These are phyloP conservation scores for Zychaea mexicana DNA, from an alignment of 371 early-diverging fungal genomes.

Conservation along the genomic window DNA sequence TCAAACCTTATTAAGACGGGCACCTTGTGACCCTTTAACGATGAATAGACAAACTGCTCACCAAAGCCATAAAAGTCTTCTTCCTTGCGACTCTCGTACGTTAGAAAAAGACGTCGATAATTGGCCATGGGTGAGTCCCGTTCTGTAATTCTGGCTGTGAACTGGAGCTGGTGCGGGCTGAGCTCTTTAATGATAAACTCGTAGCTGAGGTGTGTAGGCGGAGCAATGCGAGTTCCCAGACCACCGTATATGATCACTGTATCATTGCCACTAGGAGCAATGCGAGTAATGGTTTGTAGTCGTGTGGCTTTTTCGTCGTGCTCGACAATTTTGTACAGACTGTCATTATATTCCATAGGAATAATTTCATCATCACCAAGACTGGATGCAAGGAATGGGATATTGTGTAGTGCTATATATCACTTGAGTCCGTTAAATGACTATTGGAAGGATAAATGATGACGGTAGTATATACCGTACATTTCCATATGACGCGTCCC, in stretches of 20 bases:
- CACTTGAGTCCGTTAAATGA: background rate
- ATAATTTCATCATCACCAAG: conserved; percentile 31
- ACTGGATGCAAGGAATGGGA: conserved; percentile 40
- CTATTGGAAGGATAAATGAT: background rate
- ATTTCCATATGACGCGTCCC: conserved; percentile 23
- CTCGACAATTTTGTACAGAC: conserved; percentile 34
- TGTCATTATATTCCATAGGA: conserved; percentile 21
- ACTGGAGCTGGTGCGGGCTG: conserved; percentile 32
- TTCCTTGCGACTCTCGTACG: conserved; percentile 29
- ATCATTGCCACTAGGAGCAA: conserved; percentile 16
- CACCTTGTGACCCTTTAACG: conserved; percentile 52
- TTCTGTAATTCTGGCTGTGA: conserved; percentile 23
- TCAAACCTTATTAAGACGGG: conserved; percentile 33
- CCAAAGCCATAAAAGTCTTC: conserved; percentile 58
- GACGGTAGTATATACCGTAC: conserved; percentile 3
- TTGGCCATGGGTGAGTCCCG: conserved; percentile 32
- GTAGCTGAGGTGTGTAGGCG: conserved; percentile 24
- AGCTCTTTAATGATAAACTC: conserved; percentile 29
- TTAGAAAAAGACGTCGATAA: conserved; percentile 29
- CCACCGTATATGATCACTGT: conserved; percentile 31
- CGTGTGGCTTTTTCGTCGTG: conserved; percentile 31
- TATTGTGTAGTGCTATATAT: conserved; percentile 35
- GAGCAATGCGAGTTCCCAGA: conserved; percentile 27
- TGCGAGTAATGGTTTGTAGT: conserved; percentile 40
- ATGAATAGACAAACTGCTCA: conserved; percentile 38